A percentile compares a stretch with the other conserved stretches of the same genome.
Evolutionary conservation across 1,139 yeast species (phyloP).

Genomic region (Debaryomyces sp.): DNA sequence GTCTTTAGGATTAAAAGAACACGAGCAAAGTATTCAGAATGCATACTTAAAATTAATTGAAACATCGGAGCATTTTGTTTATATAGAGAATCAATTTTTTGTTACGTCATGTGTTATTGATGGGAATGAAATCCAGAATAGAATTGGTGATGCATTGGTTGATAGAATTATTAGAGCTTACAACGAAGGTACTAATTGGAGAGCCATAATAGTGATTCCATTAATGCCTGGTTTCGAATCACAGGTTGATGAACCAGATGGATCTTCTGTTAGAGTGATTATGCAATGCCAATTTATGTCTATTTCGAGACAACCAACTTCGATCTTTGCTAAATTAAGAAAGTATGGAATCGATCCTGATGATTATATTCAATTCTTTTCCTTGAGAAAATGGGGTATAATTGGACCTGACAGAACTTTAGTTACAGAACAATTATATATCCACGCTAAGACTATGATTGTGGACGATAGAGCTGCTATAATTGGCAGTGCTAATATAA

Average conservation of each 20-base stretch:
- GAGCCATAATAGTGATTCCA: constrained; percentile 88
- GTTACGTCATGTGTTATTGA: constrained; percentile 86
- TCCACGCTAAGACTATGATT: constrained; percentile 89
- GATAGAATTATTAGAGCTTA: constrained; percentile 91
- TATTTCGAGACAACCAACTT: constrained; percentile 87
- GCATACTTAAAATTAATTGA: constrained; percentile 92
- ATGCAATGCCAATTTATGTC: constrained; percentile 97
- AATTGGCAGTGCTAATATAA: constrained; percentile 95
- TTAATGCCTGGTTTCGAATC: constrained; percentile 98
- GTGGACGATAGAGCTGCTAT: constrained; percentile 95
- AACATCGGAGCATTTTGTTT: constrained; percentile 88
- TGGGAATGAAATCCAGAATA: constrained; percentile 81
- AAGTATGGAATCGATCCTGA: constrained; percentile 85
- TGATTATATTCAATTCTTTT: constrained; percentile 88
- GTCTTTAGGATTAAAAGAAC: constrained; percentile 86
- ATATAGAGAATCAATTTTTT: constrained; percentile 94
- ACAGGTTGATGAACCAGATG: constrained; percentile 91
- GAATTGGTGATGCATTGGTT: constrained; percentile 95
- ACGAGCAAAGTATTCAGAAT: constrained; percentile 88
- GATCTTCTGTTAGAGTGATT: constrained; percentile 89
- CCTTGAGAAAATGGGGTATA: constrained; percentile 94
- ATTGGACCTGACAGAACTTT: constrained; percentile 76
- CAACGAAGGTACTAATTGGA: constrained; percentile 78
- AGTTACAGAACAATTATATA: constrained; percentile 88
- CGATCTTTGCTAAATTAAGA: constrained; percentile 81